These are phyloP conservation scores for Babesia sp. DNA, from an alignment of 169 alveolate species.

Conservation along the genomic window DNA sequence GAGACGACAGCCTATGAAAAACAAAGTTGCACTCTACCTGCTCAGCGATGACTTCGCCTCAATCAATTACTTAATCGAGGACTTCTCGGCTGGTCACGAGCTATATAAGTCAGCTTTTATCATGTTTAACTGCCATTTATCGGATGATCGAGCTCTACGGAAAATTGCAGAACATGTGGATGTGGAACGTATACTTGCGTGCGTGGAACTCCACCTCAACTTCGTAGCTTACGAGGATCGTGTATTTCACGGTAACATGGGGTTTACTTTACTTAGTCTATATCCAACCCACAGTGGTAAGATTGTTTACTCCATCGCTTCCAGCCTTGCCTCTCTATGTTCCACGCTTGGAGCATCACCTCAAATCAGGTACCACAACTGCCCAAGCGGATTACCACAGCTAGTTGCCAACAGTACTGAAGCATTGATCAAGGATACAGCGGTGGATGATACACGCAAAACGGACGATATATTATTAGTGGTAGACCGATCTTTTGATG, in stretches of 20 bases:
- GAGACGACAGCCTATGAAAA: constrained; percentile 72
- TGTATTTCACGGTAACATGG: constrained; percentile 65
- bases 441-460: neutral
- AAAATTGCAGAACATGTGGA: constrained; percentile 65
- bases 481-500: constrained; percentile 77
- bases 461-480: constrained; percentile 60
- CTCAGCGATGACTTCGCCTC: constrained; percentile 55
- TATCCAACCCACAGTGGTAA: constrained; percentile 34
- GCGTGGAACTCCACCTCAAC: constrained; percentile 74
- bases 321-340: constrained; percentile 45
- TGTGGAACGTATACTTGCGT: constrained; percentile 61
- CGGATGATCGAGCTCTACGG: constrained; percentile 53
- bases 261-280: constrained; percentile 43
- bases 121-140: constrained; percentile 69
- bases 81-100: constrained; percentile 62
- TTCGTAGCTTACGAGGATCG: constrained; percentile 79
- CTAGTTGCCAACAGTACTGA: constrained; percentile 28
- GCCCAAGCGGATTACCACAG: constrained; percentile 32
- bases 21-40: constrained; percentile 73
- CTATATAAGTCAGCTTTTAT: constrained; percentile 63
- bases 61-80: constrained; percentile 53
- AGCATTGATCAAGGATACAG: constrained; percentile 7
- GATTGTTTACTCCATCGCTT: constrained; percentile 18
- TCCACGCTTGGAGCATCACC: constrained; percentile 29
- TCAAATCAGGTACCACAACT: constrained; percentile 29